These are phyloP conservation scores for Escovopsis sp. DNA, from an alignment of 2,329 filamentous ascomycete species.

Conservation along the genomic window DNA sequence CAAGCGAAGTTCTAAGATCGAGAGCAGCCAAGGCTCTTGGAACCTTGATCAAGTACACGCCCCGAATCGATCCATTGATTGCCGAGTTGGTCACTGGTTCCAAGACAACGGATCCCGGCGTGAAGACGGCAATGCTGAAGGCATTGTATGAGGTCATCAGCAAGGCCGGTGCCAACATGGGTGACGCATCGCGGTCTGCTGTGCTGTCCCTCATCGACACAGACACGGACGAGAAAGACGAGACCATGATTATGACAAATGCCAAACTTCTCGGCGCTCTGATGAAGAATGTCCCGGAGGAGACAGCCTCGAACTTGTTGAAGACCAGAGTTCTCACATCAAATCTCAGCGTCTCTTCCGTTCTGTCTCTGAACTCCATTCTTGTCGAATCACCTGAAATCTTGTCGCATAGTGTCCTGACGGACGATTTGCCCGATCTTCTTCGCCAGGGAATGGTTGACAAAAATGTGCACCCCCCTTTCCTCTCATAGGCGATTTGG, in stretches of 20 bases:
- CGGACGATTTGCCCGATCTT: conserved; percentile 59
- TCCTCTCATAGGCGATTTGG: too few relatives aligned
- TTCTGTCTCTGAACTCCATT: conserved; percentile 79
- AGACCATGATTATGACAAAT: conserved; percentile 74
- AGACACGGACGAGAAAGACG: conserved; percentile 60
- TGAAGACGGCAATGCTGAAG: conserved; percentile 92
- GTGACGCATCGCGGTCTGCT: conserved; percentile 71
- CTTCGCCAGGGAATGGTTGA: conserved; percentile 67
- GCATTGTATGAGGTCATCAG: conserved; percentile 91
- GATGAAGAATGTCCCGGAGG: conserved; percentile 67
- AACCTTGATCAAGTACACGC: conserved; percentile 88
- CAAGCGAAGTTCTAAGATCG: conserved; percentile 74
- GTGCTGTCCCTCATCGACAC: conserved; percentile 81
- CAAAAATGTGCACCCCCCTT: conserved; percentile 42
- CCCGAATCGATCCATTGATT: conserved; percentile 88
- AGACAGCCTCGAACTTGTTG: conserved; percentile 44
- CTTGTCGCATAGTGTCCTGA: conserved; percentile 49
- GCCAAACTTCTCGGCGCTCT: conserved; percentile 81
- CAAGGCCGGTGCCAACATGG: conserved; percentile 91
- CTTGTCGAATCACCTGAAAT: conserved; percentile 64
- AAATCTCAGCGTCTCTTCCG: conserved; percentile 61
- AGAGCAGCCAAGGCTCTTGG: conserved; percentile 88
- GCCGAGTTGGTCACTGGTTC: conserved; percentile 87
- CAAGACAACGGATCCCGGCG: conserved; percentile 71
- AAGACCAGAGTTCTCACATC: conserved; percentile 67